Evolutionary conservation across 2,329 filamentous ascomycete genomes (phyloP).

Genomic region (Talaromyces verruculosus): DNA sequence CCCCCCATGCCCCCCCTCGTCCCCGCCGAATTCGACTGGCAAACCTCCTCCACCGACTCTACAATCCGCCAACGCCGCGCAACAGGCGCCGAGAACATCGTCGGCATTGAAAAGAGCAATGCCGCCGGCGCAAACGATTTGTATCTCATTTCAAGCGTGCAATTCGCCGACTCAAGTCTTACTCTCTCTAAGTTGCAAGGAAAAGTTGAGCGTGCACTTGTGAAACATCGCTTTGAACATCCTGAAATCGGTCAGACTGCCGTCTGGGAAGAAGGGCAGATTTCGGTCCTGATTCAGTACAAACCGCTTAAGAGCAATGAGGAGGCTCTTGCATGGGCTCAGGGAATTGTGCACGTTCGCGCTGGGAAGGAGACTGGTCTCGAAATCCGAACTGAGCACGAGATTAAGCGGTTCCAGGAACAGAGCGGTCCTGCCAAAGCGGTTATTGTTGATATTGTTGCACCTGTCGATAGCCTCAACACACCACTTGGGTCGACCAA

Average conservation of each 20-base stretch:
- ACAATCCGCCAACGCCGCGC: constrained; percentile 12
- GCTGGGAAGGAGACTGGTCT: constrained; percentile 7
- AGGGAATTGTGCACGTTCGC: background rate
- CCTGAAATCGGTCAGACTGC: constrained; percentile 16
- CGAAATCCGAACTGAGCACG: constrained; percentile 9
- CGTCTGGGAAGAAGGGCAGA: background rate
- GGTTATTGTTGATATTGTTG: constrained; percentile 5
- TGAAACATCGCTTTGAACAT: constrained; percentile 15
- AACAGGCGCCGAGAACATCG: constrained; percentile 12
- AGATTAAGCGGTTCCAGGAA: constrained; percentile 3
- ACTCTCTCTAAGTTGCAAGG: constrained; percentile 8
- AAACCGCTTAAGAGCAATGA: constrained; percentile 1
- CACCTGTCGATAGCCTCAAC: constrained; percentile 9
- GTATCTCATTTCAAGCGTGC: constrained; percentile 7
- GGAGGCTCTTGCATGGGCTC: constrained; percentile 15
- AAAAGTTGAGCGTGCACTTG: constrained; percentile 8
- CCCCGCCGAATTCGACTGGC: constrained; percentile 5
- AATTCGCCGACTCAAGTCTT: background rate
- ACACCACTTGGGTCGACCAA: background rate
- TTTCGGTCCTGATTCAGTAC: constrained; percentile 13
- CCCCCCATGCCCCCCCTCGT: constrained; percentile 22
- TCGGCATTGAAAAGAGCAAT: constrained; percentile 13
- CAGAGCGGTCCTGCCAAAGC: background rate
- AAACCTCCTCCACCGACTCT: constrained; percentile 7
- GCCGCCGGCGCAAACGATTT: constrained; percentile 12